phyloP scores from a whole-genome alignment of 2,329 filamentous ascomycete genomes.

The Remersonia thermophila region DNA sequence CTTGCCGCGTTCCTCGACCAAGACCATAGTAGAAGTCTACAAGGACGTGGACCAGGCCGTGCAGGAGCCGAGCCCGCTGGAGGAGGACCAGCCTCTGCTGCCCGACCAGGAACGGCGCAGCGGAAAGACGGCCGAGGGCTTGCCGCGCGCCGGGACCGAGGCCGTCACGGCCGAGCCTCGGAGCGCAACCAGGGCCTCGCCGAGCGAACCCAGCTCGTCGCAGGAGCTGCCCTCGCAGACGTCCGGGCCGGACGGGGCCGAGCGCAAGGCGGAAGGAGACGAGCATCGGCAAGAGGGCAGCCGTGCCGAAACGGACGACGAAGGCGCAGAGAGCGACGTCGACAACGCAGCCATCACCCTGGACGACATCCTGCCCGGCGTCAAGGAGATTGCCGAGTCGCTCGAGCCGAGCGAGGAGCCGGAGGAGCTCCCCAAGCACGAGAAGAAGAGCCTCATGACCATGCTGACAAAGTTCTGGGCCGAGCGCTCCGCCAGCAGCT shows the following conservation, averaged over 20 bases:
- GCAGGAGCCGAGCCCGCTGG: conserved; percentile 57
- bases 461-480: conserved; percentile 98
- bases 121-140: conserved; percentile 18
- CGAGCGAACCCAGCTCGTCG: conserved; percentile 5
- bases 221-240: conserved; percentile 20
- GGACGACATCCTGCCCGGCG: conserved; percentile 55
- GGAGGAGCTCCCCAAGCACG: conserved; percentile 76
- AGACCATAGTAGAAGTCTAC: conserved; percentile 92
- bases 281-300: conserved; percentile 37
- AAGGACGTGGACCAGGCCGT: conserved; percentile 88
- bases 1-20: conserved; percentile 76
- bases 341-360: conserved; percentile 54
- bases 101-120: no score
- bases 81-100: conserved; percentile 42
- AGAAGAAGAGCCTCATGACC: conserved; percentile 87
- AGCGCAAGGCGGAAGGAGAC: conserved; percentile 30
- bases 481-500: conserved; percentile 89
- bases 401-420: conserved; percentile 49
- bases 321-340: conserved; percentile 56
- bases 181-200: conserved; percentile 7
- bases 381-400: conserved; percentile 49
- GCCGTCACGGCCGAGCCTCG: conserved; percentile 8
- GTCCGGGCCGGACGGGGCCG: conserved; percentile 24
- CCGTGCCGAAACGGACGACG: conserved; percentile 55
- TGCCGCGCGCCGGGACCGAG: conserved; percentile 24